A percentile compares a stretch with the other conserved stretches of the same genome.
Conservation (phyloP, 2,329 filamentous ascomycete genomes). For the Rhynchosporium agropyri region DNA sequence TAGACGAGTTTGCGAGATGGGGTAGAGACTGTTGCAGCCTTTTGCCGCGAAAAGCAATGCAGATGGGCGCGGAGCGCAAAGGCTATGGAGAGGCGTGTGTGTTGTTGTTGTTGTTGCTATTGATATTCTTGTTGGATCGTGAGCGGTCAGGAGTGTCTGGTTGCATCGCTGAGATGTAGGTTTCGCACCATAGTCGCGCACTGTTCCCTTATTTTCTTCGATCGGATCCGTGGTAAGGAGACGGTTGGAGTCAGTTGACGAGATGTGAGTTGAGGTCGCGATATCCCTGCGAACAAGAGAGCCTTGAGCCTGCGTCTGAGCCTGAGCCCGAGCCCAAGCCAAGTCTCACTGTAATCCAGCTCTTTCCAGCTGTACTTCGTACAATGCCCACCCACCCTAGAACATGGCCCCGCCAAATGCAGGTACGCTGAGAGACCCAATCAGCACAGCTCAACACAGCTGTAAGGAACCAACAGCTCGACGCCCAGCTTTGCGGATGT, state of each 20-base stretch:
- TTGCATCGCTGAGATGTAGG: slow-evolving; percentile 15
- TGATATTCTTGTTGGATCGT: not conserved
- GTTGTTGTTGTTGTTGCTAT: not conserved
- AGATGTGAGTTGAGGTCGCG: slow-evolving; percentile 1
- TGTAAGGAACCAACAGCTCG: slow-evolving; percentile 14
- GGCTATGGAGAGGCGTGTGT: not conserved
- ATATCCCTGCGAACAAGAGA: slow-evolving; percentile 11
- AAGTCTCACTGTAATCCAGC: no score
- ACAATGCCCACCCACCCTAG: not conserved
- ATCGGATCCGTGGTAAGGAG: not conserved
- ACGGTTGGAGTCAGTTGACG: not conserved
- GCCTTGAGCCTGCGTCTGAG: no score
- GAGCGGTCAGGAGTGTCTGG: slow-evolving; percentile 12
- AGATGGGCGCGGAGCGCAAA: slow-evolving; percentile 10
- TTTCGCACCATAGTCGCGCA: slow-evolving; percentile 16
- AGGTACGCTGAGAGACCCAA: slow-evolving; percentile 7
- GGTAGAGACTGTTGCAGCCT: slow-evolving; percentile 14
- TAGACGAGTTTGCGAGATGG: slow-evolving; percentile 15
- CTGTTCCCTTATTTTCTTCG: not conserved
- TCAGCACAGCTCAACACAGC: not conserved
- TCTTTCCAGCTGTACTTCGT: no score
- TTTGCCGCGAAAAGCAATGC: slow-evolving; percentile 14
- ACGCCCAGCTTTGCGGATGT: slow-evolving; percentile 8
- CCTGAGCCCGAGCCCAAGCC: no score
- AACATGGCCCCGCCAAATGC: slow-evolving; percentile 10